Conservation (phyloP, 495 filamentous ascomycete genomes). For the Aeminium ludgeri region DNA sequence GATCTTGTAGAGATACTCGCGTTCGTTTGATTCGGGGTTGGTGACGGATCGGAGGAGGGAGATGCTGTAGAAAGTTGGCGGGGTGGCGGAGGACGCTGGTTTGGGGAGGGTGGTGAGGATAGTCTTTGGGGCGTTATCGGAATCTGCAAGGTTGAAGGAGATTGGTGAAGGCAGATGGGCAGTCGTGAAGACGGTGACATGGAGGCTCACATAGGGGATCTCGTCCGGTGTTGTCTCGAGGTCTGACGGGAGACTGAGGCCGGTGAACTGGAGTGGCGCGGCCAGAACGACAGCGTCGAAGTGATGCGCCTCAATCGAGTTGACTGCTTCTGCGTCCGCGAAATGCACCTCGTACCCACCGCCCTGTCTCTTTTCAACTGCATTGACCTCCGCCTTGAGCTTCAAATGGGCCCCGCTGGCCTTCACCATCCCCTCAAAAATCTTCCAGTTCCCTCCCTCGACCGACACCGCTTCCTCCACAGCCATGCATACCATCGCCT, state of each 20-base stretch:
- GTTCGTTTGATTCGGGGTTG: constrained; percentile 34
- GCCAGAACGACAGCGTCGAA: constrained; percentile 76
- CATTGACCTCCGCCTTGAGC: constrained; percentile 55
- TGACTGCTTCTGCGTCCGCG: constrained; percentile 10
- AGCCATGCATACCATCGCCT: constrained; percentile 88
- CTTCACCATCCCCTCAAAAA: constrained; percentile 68
- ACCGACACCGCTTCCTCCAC: constrained; percentile 68
- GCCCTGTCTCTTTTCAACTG: constrained; percentile 33
- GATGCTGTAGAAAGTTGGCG: constrained; percentile 71
- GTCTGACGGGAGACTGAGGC: constrained; percentile 30
- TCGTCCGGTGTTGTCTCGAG: constrained; percentile 38
- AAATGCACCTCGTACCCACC: constrained; percentile 36
- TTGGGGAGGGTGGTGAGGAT: constrained; percentile 71
- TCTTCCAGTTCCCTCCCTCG: constrained; percentile 84
- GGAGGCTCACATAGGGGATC: constrained; percentile 65
- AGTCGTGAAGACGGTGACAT: constrained; percentile 81
- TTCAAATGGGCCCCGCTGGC: constrained; percentile 40
- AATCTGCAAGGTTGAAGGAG: constrained; percentile 48
- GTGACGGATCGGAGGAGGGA: constrained; percentile 50
- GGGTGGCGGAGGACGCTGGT: constrained; percentile 33
- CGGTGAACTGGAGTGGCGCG: constrained; percentile 56
- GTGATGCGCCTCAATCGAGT: constrained; percentile 10
- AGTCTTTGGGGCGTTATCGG: constrained; percentile 40
- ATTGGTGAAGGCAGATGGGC: constrained; percentile 46
- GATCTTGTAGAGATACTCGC: constrained; percentile 86